Evolutionary conservation across 208 protist species (phyloP), one percentile per base, ranked within the genome.

Genomic region (Wallacemonas sp.): DNA sequence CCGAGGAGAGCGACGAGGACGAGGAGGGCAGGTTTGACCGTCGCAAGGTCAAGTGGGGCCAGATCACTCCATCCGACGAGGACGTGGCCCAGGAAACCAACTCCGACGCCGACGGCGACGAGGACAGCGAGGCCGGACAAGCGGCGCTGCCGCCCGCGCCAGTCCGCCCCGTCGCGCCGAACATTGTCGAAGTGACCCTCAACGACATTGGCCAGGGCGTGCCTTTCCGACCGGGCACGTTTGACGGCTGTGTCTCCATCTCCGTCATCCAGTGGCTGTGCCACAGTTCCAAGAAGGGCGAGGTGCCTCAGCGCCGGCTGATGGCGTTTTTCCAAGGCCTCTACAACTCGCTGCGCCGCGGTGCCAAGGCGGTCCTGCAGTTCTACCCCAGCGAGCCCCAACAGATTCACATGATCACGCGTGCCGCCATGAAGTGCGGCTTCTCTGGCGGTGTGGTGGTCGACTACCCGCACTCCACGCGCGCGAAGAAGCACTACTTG

Each of bases 241-340:
- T 99, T 87, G 99, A 99, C 77, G 98, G 95, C 8, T 97, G 87
- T 22, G 97, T 99, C 55, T 98, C 89, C 57, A 98, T 99, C 55
- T 99, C 98, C 22, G 98, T 97, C 2, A 52, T 99, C 23, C 98
- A 99, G 79, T 99, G 98, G 98, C 87, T 99, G 10, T 99, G 98
- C 77, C 98, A 99, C 81, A 97, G 96, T 38, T 98, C 99, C 68
- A 92, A 91, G 46, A 84, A 67, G 31, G 81, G 79, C 20, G 87
- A 99, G 65, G 94, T 98, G 3, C 98, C 98, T 3, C 80, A 95
- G 52, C 86, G 88, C 54, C 89, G 99, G 20, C 77, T 99, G 20
- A 78, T 87, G 50, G 75, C 76, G 1, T 98, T 99, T 65, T 99
- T 99, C 79, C 81, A 94, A 45, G 96, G 89, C 25, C 87, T 99